These are phyloP conservation scores for Neurospora tetraspora DNA, from an alignment of 495 filamentous ascomycete species.

Conservation along the genomic window DNA sequence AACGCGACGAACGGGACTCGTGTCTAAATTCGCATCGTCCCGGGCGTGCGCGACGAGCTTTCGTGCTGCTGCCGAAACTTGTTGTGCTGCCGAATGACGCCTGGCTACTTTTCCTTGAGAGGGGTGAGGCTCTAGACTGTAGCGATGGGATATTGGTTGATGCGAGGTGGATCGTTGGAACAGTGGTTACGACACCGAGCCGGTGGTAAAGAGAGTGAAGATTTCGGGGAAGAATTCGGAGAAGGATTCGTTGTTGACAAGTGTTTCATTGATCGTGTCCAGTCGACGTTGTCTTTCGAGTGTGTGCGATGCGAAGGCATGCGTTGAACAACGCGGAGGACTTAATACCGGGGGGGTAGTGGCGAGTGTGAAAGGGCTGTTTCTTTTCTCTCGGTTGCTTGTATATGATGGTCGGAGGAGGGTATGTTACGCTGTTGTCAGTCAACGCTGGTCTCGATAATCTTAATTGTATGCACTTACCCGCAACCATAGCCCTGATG, in stretches of 20 bases:
- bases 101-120: neutral
- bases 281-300: neutral
- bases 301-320: neutral
- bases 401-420: neutral
- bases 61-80: neutral
- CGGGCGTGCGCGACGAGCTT: neutral
- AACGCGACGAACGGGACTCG: neutral
- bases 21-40: neutral
- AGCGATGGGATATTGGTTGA: neutral
- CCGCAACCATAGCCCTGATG: neutral
- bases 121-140: neutral
- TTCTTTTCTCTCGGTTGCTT: neutral
- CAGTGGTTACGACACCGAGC: neutral
- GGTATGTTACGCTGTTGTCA: neutral
- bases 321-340: neutral
- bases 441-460: neutral
- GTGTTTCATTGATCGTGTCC: neutral
- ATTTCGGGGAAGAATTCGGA: neutral
- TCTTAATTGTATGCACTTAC: neutral
- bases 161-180: neutral
- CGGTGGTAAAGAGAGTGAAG: neutral
- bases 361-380: neutral
- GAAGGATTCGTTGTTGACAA: neutral
- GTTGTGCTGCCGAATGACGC: neutral
- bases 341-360: neutral